phyloP scores from a whole-genome alignment of 2,329 filamentous ascomycete species.

The Fusarium sp. region DNA sequence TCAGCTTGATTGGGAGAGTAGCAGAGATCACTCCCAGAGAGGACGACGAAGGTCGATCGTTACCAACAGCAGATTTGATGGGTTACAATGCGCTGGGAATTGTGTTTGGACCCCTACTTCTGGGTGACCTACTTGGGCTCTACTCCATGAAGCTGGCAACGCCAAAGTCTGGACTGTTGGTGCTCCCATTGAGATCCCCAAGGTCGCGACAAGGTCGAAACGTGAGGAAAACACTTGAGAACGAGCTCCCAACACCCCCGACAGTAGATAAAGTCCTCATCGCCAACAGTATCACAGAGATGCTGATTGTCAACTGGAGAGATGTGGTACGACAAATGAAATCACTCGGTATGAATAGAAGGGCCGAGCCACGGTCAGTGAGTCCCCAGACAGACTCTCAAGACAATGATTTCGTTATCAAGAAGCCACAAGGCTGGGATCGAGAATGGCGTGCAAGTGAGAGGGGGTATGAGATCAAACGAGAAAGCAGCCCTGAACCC shows the following conservation, averaged over 20 bases:
- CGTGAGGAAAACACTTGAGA: constrained; percentile 34
- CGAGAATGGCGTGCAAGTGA: constrained; percentile 41
- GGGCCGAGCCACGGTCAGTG: constrained; percentile 36
- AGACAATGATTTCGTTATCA: constrained; percentile 56
- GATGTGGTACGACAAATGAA: constrained; percentile 72
- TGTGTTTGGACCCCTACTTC: constrained; percentile 73
- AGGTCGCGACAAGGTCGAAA: constrained; percentile 51
- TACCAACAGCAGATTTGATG: constrained; percentile 71
- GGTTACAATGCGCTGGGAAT: constrained; percentile 73
- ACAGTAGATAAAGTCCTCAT: constrained; percentile 68
- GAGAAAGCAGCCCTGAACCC: constrained; percentile 53
- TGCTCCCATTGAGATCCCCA: constrained; percentile 60
- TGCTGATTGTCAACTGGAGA: constrained; percentile 75
- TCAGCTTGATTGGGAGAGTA: constrained; percentile 70
- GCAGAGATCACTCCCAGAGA: constrained; percentile 67
- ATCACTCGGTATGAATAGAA: constrained; percentile 54
- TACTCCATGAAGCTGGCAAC: constrained; percentile 63
- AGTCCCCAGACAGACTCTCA: constrained; percentile 41
- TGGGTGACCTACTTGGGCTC: constrained; percentile 68
- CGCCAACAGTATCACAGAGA: constrained; percentile 71
- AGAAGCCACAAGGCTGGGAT: constrained; percentile 54
- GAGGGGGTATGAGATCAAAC: constrained; percentile 15
- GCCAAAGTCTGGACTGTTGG: constrained; percentile 56
- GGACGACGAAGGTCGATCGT: constrained; percentile 63
- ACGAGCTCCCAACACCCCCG: constrained; percentile 38